A percentile compares a stretch with the other conserved stretches of the same genome.
Evolutionary conservation across 2,329 filamentous ascomycete species (phyloP).

Genomic region (Cordyceps militaris): DNA sequence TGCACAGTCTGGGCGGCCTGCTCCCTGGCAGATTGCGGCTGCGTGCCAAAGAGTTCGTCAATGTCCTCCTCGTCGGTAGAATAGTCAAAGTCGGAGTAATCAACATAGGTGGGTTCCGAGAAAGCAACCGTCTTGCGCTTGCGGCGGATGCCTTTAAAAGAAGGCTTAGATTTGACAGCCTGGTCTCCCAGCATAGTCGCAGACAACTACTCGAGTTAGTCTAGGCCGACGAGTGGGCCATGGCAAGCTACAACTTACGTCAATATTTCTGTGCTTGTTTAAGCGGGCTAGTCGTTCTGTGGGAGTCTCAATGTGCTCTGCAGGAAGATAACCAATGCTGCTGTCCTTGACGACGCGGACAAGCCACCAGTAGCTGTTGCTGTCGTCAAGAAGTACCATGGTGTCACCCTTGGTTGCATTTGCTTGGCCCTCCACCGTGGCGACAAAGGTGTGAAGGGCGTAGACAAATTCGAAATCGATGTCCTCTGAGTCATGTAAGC

Average conservation of each 20-base stretch:
- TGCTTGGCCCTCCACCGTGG: slow-evolving; percentile 94
- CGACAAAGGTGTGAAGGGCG: slow-evolving; percentile 93
- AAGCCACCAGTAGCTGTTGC: slow-evolving; percentile 99
- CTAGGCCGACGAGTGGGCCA: background rate
- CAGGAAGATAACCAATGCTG: slow-evolving; percentile 89
- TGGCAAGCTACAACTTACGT: slow-evolving; percentile 51
- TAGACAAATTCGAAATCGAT: slow-evolving; percentile 99
- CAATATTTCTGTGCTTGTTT: slow-evolving; percentile 97
- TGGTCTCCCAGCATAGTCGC: slow-evolving; percentile 57
- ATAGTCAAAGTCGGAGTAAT: slow-evolving; percentile 81
- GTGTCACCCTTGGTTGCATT: slow-evolving; percentile 98
- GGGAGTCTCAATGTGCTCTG: slow-evolving; percentile 96
- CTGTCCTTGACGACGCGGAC: slow-evolving; percentile 96
- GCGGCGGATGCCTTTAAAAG: slow-evolving; percentile 75
- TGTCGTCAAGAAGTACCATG: slow-evolving; percentile 96
- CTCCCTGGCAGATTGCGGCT: slow-evolving; percentile 15
- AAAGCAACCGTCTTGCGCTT: slow-evolving; percentile 86
- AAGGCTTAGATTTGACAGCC: slow-evolving; percentile 72
- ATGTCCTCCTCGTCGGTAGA: slow-evolving; percentile 64
- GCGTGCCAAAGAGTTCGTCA: slow-evolving; percentile 37
- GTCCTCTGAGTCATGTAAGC: slow-evolving; percentile 93
- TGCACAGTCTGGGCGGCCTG: slow-evolving; percentile 21
- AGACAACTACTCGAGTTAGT: slow-evolving; percentile 40
- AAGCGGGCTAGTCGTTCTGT: slow-evolving; percentile 87
- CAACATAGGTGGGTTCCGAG: slow-evolving; percentile 75